A percentile compares a stretch with the other conserved stretches of the same genome.
Evolutionary conservation across 805 yeast species (phyloP).

Genomic region (Cyberlindnera misumaiensis): DNA sequence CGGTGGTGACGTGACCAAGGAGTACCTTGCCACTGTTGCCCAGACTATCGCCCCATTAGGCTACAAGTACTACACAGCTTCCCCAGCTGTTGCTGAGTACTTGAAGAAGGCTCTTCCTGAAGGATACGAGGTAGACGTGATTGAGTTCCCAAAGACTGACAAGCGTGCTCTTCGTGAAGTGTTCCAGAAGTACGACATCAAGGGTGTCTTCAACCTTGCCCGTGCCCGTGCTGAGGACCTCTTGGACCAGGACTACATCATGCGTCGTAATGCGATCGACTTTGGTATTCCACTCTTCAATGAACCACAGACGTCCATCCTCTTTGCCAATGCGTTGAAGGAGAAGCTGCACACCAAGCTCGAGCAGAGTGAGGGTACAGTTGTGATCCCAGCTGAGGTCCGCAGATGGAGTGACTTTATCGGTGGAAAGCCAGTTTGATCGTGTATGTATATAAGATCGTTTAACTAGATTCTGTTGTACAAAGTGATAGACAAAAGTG

Average conservation of each 20-base stretch:
- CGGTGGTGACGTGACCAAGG: conserved; percentile 85
- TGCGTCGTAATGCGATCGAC: conserved; percentile 99
- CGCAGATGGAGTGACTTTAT: conserved; percentile 95
- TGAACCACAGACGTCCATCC: conserved; percentile 87
- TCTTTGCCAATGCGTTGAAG: conserved; percentile 80
- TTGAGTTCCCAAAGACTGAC: conserved; percentile 89
- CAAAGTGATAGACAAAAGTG: too few species aligned
- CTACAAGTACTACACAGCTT: conserved; percentile 75
- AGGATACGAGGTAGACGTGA: conserved; percentile 40
- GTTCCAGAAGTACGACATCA: conserved; percentile 79
- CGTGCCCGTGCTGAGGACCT: conserved; percentile 79
- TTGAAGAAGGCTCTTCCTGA: conserved; percentile 41
- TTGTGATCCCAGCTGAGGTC: conserved; percentile 77
- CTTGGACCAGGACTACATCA: conserved; percentile 85
- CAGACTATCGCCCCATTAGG: conserved; percentile 63
- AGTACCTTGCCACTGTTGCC: conserved; percentile 69
- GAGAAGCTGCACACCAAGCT: conserved; percentile 54
- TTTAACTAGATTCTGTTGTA: not conserved
- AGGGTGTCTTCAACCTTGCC: conserved; percentile 90
- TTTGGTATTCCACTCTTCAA: conserved; percentile 94
- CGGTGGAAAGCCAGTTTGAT: conserved; percentile 79
- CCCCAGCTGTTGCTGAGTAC: conserved; percentile 64
- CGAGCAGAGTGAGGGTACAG: conserved; percentile 40
- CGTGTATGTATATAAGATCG: too few species aligned
- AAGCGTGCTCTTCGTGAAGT: conserved; percentile 91